These are phyloP conservation scores for Madurella mycetomatis DNA, from an alignment of 2,329 filamentous ascomycete species.

Conservation along the genomic window DNA sequence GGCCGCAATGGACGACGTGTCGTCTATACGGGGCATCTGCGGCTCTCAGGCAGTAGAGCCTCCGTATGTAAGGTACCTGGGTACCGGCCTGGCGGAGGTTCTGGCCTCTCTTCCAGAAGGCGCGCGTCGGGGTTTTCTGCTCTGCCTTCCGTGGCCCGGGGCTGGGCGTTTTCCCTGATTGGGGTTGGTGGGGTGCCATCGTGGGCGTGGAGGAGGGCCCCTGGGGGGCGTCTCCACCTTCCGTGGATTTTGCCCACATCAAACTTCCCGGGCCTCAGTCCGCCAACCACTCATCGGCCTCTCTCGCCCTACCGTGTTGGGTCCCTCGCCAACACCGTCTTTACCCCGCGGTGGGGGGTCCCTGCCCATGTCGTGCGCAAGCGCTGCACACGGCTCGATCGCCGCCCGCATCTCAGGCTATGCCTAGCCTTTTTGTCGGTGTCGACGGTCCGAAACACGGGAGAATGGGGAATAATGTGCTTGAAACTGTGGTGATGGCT, in stretches of 20 bases:
- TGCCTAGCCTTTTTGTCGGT: constrained; percentile 42
- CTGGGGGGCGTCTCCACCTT: not conserved
- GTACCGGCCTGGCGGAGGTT: not conserved
- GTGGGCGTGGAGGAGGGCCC: not conserved
- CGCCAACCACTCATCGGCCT: not conserved
- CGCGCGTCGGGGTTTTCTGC: constrained; percentile 14
- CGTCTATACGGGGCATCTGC: not conserved
- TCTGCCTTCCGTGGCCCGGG: constrained; percentile 10
- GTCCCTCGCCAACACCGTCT: constrained; percentile 1
- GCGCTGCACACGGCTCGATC: constrained; percentile 14
- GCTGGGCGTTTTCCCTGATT: constrained; percentile 12
- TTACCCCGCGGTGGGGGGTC: constrained; percentile 25
- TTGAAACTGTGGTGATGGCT: constrained; percentile 21
- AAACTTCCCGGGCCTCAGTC: not conserved
- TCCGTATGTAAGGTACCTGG: constrained; percentile 16
- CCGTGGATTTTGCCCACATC: not conserved
- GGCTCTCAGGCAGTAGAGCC: constrained; percentile 12
- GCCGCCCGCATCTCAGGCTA: constrained; percentile 23
- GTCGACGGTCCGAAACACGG: constrained; percentile 48
- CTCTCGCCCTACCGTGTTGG: not conserved
- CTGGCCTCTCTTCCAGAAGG: constrained; percentile 8
- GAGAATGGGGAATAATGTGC: constrained; percentile 35
- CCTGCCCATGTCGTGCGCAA: constrained; percentile 4
- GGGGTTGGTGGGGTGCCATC: not conserved
- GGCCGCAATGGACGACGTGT: not conserved